These are phyloP conservation scores for Capsicum chinense DNA, from an alignment of 257 asterid species.

Conservation along the genomic window DNA sequence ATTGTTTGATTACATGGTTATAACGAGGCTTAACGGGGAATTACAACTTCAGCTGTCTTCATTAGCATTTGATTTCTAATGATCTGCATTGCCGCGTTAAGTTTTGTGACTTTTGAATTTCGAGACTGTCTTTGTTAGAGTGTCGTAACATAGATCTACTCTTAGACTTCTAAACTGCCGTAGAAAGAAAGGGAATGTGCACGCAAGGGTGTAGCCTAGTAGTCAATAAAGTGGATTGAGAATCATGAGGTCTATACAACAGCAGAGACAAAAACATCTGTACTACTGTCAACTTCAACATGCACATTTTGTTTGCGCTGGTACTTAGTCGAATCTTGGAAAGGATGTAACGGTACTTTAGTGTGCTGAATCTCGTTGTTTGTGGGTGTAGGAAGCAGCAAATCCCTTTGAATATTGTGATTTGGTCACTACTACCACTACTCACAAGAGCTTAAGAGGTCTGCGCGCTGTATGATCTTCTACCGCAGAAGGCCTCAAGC, in stretches of 20 bases:
- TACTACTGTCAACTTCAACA: neutral
- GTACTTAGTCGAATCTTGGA: neutral
- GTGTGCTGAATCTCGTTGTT: neutral
- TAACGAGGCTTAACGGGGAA: neutral
- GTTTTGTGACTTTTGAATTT: no score
- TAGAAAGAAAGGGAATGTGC: no score
- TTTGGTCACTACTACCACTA: slow-evolving; percentile 81
- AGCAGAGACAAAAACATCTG: neutral
- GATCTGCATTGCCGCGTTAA: no score
- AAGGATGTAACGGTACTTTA: neutral
- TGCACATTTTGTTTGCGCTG: neutral
- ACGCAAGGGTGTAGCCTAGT: no score
- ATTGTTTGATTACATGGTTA: neutral
- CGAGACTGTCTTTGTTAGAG: no score
- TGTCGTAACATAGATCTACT: no score
- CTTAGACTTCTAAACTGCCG: no score
- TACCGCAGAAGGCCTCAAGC: slow-evolving; percentile 57
- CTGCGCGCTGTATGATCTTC: slow-evolving; percentile 66
- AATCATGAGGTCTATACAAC: no score
- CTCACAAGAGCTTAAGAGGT: slow-evolving; percentile 83
- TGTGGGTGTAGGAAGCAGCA: slow-evolving; percentile 69
- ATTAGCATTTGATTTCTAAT: no score
- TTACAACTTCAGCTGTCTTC: neutral
- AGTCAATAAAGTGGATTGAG: no score
- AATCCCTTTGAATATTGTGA: slow-evolving; percentile 61